These are phyloP conservation scores for Holtermannia corniformis DNA, from an alignment of 768 basidiomycete genomes.

Conservation along the genomic window DNA sequence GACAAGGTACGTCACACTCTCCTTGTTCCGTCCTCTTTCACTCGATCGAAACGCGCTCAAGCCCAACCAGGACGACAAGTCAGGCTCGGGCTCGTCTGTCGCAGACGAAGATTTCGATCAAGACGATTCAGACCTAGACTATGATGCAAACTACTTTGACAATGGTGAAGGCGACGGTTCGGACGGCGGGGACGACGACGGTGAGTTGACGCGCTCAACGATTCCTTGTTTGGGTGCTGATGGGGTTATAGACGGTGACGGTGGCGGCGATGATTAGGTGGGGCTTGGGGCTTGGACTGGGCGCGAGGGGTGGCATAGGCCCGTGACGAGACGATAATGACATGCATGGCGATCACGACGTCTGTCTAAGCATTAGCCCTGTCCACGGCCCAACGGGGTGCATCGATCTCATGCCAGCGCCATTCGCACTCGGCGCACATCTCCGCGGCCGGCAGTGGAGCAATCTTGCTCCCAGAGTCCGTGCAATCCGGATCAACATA, in stretches of 20 bases:
- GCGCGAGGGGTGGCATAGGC: neutral
- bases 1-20: neutral
- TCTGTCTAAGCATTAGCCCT: too few relatives aligned
- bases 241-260: neutral
- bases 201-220: slow-evolving; percentile 7
- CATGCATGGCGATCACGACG: too few relatives aligned
- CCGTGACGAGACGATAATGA: neutral
- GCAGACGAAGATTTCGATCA: slow-evolving; percentile 23
- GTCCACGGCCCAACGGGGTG: too few relatives aligned
- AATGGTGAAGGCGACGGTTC: slow-evolving; percentile 32
- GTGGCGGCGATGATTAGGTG: neutral
- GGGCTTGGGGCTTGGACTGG: neutral
- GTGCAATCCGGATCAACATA: too few relatives aligned
- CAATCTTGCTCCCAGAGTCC: too few relatives aligned
- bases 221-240: neutral
- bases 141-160: slow-evolving; percentile 37
- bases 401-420: too few relatives aligned
- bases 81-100: slow-evolving; percentile 14
- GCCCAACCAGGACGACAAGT: slow-evolving; percentile 5
- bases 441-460: too few relatives aligned
- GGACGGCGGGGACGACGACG: slow-evolving; percentile 34
- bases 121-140: slow-evolving; percentile 34
- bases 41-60: neutral
- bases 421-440: too few relatives aligned
- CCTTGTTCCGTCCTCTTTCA: neutral